Evolutionary conservation across 2,329 filamentous ascomycete species (phyloP), one percentile per base, ranked within the genome.

Genomic region (Aspergillus glaucus): DNA sequence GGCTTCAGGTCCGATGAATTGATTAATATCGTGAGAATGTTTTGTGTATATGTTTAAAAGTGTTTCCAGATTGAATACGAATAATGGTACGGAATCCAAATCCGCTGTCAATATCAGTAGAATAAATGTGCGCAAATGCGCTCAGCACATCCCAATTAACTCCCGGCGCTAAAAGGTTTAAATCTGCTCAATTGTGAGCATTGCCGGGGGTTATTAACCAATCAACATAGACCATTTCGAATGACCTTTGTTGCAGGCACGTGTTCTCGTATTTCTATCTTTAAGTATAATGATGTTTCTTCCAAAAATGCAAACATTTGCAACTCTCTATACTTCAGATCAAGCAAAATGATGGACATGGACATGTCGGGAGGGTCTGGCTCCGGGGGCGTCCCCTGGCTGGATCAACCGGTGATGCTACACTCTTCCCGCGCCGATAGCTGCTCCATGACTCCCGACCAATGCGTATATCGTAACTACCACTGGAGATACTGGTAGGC

Each of bases 401-500:
- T 67, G 5, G 58, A 63, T 21, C 53, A 61, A 48, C 64, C 64
- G 42, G 61, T 66, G 28, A 52, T 56, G 57, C 56, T 67, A 36
- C 63, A 67, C 47, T 67, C 64, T 7, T 61, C 58, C 30, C 53
- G 62, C 10, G 55, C 37, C 12, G 60, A 60, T 36, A 56, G 50
- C 24, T 67, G 64, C 51, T 62, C 53, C 19, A 42, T 67, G 52
- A 61, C 59, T 1, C 51, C 59, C 1, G 57, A 57, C 6, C 63
- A 66, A 48, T 67, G 64, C 48, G 58, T 50, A 21, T 65, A 63
- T 54, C 59, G 57, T 8, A 48, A 46, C 4, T 49, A 48, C 6
- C 47, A 52, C 28, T 67, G 64, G 64, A 50, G 62, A 52, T 63
- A 64, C 42, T 67, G 64, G 64, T 66, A 61, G 48, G 46, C 39